phyloP scores from a whole-genome alignment of 1,284 basidiomycete species.

The Moesziomyces globuligerus region DNA sequence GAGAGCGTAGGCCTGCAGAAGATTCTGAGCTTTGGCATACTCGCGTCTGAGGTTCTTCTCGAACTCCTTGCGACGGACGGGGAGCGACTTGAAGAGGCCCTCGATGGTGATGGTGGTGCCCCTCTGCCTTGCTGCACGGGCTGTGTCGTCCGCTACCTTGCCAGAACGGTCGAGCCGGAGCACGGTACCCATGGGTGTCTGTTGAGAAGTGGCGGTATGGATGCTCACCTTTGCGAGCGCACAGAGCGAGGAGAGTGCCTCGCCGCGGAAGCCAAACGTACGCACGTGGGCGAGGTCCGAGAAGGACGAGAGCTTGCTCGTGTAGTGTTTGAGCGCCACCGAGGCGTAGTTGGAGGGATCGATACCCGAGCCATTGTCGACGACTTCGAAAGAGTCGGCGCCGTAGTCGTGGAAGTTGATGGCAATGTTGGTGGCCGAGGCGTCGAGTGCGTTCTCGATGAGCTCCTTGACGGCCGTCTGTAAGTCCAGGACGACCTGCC shows the following conservation, averaged over 20 bases:
- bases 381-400: slow-evolving; percentile 83
- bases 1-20: slow-evolving; percentile 89
- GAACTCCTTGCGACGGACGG: slow-evolving; percentile 91
- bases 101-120: slow-evolving; percentile 85
- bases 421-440: slow-evolving; percentile 86
- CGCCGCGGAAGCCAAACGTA: slow-evolving; percentile 96
- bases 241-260: slow-evolving; percentile 92
- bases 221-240: slow-evolving; percentile 75
- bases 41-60: slow-evolving; percentile 90
- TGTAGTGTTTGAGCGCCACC: slow-evolving; percentile 87
- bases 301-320: slow-evolving; percentile 86
- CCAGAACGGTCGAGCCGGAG: slow-evolving; percentile 55
- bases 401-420: slow-evolving; percentile 91
- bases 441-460: slow-evolving; percentile 94
- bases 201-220: slow-evolving; percentile 56
- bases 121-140: slow-evolving; percentile 77
- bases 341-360: slow-evolving; percentile 77
- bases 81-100: slow-evolving; percentile 81
- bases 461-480: slow-evolving; percentile 94
- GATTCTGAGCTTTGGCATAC: slow-evolving; percentile 82
- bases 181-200: slow-evolving; percentile 63
- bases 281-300: slow-evolving; percentile 78
- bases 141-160: slow-evolving; percentile 47
- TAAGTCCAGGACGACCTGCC: slow-evolving; percentile 93
- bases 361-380: slow-evolving; percentile 93